Conservation (phyloP, 2,329 filamentous ascomycete genomes). For the Xylaria sp. region DNA sequence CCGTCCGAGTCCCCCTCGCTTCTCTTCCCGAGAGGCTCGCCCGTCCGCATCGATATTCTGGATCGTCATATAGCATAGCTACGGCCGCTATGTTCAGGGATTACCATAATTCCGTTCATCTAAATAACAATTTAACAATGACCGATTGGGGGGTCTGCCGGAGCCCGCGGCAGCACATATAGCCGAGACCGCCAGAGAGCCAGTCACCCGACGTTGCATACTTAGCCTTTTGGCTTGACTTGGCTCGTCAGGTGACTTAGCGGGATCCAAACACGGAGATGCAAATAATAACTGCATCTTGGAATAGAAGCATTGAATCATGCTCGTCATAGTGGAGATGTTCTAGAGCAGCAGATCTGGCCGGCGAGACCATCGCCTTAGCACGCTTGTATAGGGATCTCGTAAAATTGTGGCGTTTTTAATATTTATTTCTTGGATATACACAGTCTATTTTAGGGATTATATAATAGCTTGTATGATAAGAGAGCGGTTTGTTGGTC, state of each 20-base stretch:
- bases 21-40: constrained; percentile 13
- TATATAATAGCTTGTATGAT: neutral
- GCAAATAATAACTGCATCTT: neutral
- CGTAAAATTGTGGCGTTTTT: neutral
- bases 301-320: constrained; percentile 10
- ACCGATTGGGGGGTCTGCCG: constrained; percentile 26
- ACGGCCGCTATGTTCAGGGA: constrained; percentile 11
- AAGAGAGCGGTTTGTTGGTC: neutral
- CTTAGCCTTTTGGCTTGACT: constrained; percentile 21
- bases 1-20: neutral
- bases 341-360: constrained; percentile 16
- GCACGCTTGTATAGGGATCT: neutral
- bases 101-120: constrained; percentile 26
- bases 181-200: constrained; percentile 25
- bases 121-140: constrained; percentile 21
- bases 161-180: constrained; percentile 26
- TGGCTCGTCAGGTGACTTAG: constrained; percentile 1
- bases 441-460: neutral
- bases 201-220: constrained; percentile 16
- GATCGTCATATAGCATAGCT: constrained; percentile 17
- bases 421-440: neutral
- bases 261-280: neutral
- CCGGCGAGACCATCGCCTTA: neutral
- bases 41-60: constrained; percentile 9
- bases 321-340: neutral